Base-by-base conservation (phyloP, 768 basidiomycete genomes). In the Phylloporus sp. region DNA sequence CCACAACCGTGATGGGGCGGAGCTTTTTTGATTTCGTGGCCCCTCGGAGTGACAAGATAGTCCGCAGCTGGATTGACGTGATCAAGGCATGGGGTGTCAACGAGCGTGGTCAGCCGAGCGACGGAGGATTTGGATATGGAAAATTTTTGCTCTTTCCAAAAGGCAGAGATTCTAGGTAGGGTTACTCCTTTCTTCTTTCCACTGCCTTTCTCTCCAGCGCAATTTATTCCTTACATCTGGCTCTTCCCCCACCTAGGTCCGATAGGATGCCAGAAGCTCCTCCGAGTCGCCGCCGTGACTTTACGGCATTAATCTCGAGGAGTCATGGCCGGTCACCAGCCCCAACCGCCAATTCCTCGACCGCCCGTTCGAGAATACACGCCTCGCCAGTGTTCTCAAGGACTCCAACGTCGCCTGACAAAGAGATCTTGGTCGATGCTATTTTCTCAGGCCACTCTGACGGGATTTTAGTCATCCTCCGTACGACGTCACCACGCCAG, bases 361-460 rank as follows among this genome's bases (percentile, higher is more conserved):
- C 49, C 2, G 14, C 31, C 5, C 53, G 57, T 2, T 34, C 60
- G 15, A 49, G 60, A 31, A 13, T 41, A 20, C 49, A 51, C 18
- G 29, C 20, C 3, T 36, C 46, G 3, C 44, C 60, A 0, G 5
- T 28, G 8, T 22, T 28, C 14, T 33, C 57, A 7, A 28, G 24
- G 26, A 10, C n/a, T 15, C 35, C 39, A 2, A 20, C 48, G 17
- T 47, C 52, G 7, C 26, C 37, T 7, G 51, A 46, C 42, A 45
- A 60, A 31, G 76, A 76, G 54, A 70, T 83, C 43, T 54, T 71
- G 26, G 85, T 90, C 11, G 88, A 90, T 57, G 84, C 86, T 3
- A 89, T 90, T 44, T 89, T 90, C 60, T 87, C 86, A 27, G 87
- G 84, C 5, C 88, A 90, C 61, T 90, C 88, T 23, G 88, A 90